Base-by-base conservation (phyloP, 805 yeast genomes). In the Citeromyces nyonsensis region DNA sequence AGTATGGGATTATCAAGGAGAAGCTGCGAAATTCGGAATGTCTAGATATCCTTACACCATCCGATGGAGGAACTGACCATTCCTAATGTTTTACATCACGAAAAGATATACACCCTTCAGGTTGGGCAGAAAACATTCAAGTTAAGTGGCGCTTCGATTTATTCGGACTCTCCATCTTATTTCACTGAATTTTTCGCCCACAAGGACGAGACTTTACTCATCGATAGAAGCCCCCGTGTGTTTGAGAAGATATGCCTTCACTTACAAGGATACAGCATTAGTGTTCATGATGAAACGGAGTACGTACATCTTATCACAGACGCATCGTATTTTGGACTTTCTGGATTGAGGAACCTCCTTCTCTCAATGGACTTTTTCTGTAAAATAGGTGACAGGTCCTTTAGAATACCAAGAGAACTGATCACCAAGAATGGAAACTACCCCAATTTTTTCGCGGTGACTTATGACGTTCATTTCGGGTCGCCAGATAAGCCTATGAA, bases 151-250 rank as follows among this genome's bases (percentile, higher is more conserved):
- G 86, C 91, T 1, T 82, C 94, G 2, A 53, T 85, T 26, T 77
- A 84, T 15, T 79, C 80, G 2, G 95, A 85, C 53, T 76, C 77
- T 0, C 96, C 96, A 0, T 81, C 93, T 4, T 84, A 80, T 48
- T 86, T 85, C 57, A 83, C 95, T 3, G 59, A 65, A 18, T 82
- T 60, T 54, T 85, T 85, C 48, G 42, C 44, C 4, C 44, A 55
- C 13, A 51, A 52, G 5, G 57, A 45, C 15, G 43, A 43, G 3
- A 53, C 64, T 1, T 49, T 82, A 7, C 72, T 70, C 43, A 70
- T 85, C 34, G 95, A 85, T 49, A 57, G 95, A 25, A 74, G 77
- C 7, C 78, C 93, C 0, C 57, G 51, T 2, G 67, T 81, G 0
- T 85, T 85, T 48, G 68, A 70, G 35, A 57, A 61, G 38, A 79